Conservation (phyloP, 805 yeast species). For the Ogataea glucozyma region DNA sequence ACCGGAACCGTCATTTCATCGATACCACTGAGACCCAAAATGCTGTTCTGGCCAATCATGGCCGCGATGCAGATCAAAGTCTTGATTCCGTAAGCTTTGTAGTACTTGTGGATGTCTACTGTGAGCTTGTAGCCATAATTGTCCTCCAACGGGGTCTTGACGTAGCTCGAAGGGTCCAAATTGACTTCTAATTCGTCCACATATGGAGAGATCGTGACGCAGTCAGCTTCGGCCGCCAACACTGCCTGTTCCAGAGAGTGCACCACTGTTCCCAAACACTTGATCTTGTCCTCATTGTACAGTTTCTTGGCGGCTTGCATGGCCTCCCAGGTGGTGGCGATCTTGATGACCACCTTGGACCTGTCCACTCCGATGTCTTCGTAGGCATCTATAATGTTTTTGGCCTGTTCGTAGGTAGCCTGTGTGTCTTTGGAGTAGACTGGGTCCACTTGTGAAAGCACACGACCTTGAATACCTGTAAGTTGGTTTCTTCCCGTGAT, state of each 20-base stretch:
- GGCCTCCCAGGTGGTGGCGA: slow-evolving; percentile 38
- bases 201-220: slow-evolving; percentile 38
- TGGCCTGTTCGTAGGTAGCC: slow-evolving; percentile 30
- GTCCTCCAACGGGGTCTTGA: slow-evolving; percentile 23
- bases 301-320: slow-evolving; percentile 35
- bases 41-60: slow-evolving; percentile 32
- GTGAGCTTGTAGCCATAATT: slow-evolving; percentile 35
- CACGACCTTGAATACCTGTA: slow-evolving; percentile 24
- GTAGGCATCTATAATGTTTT: slow-evolving; percentile 32
- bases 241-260: slow-evolving; percentile 39
- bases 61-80: slow-evolving; percentile 39
- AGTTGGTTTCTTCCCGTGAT: slow-evolving; percentile 28
- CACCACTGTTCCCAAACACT: slow-evolving; percentile 39
- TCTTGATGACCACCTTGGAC: slow-evolving; percentile 35
- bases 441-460: slow-evolving; percentile 35
- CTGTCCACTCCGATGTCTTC: slow-evolving; percentile 35
- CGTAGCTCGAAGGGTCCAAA: slow-evolving; percentile 29
- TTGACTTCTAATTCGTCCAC: slow-evolving; percentile 34
- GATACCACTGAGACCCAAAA: slow-evolving; percentile 35
- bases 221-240: slow-evolving; percentile 39
- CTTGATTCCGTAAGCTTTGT: slow-evolving; percentile 32
- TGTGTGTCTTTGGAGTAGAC: slow-evolving; percentile 28
- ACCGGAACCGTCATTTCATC: slow-evolving; percentile 39
- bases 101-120: slow-evolving; percentile 36
- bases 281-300: slow-evolving; percentile 26